Conservation (phyloP, 768 basidiomycete genomes). For the Erythrobasidium yunnanense region DNA sequence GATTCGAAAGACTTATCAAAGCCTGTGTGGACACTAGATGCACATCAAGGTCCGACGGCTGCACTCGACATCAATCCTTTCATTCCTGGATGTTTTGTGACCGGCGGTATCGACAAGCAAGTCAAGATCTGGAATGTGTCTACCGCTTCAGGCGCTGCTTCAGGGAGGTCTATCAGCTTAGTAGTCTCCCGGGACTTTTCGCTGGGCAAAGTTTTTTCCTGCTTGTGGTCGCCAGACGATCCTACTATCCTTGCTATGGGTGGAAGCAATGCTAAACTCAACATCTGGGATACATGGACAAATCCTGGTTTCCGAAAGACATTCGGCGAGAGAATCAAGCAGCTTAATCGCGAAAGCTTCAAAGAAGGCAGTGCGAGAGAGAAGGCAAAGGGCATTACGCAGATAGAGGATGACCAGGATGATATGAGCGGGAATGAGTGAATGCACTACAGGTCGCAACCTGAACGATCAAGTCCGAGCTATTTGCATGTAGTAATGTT, state of each 20-base stretch:
- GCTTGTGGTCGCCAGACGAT: conserved; percentile 84
- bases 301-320: conserved; percentile 72
- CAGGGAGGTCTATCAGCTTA: conserved; percentile 63
- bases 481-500: too few species aligned
- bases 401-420: conserved; percentile 51
- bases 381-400: conserved; percentile 34
- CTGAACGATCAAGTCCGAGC: too few species aligned
- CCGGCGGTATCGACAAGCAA: conserved; percentile 81
- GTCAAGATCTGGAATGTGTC: conserved; percentile 81
- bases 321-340: conserved; percentile 54
- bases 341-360: conserved; percentile 48
- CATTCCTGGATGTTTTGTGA: conserved; percentile 77
- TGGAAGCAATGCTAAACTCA: conserved; percentile 83
- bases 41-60: conserved; percentile 82
- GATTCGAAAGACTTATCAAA: conserved; percentile 57
- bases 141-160: conserved; percentile 48
- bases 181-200: conserved; percentile 81
- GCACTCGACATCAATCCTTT: conserved; percentile 83
- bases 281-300: conserved; percentile 87
- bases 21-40: conserved; percentile 75
- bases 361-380: conserved; percentile 45
- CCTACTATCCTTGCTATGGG: conserved; percentile 86
- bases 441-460: too few species aligned
- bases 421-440: conserved; percentile 35
- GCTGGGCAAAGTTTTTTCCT: conserved; percentile 90